Percentiles rank a stretch among this genome's conserved stretches.
Evolutionary conservation across 2,329 filamentous ascomycete genomes (phyloP).

Genomic region (Cryphonectria parasitica): DNA sequence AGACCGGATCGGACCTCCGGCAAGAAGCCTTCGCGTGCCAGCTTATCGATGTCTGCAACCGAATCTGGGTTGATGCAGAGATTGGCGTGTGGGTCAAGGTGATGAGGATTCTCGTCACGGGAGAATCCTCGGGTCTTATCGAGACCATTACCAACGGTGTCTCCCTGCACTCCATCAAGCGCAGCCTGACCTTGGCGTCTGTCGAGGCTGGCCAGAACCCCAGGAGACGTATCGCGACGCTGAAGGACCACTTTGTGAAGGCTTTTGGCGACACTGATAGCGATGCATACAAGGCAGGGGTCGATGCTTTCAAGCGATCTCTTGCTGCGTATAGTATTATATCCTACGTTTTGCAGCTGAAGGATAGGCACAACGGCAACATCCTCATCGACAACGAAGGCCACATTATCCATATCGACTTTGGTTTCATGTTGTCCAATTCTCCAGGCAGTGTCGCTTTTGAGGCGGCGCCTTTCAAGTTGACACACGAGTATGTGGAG

Average conservation of each 20-base stretch:
- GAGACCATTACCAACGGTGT: slow-evolving; percentile 90
- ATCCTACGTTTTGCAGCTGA: slow-evolving; percentile 81
- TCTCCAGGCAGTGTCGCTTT: slow-evolving; percentile 84
- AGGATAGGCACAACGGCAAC: slow-evolving; percentile 86
- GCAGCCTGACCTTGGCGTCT: slow-evolving; percentile 75
- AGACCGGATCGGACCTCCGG: slow-evolving; percentile 80
- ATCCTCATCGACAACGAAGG: slow-evolving; percentile 84
- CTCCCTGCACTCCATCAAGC: slow-evolving; percentile 83
- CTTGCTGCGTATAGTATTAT: slow-evolving; percentile 86
- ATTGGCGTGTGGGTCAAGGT: slow-evolving; percentile 86
- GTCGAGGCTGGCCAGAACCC: slow-evolving; percentile 75
- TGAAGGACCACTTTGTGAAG: slow-evolving; percentile 81
- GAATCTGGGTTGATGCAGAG: slow-evolving; percentile 76
- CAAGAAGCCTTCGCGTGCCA: slow-evolving; percentile 89
- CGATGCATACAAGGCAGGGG: slow-evolving; percentile 70
- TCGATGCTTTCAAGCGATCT: slow-evolving; percentile 80
- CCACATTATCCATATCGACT: slow-evolving; percentile 87
- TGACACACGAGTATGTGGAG: slow-evolving; percentile 82
- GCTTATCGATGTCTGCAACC: slow-evolving; percentile 78
- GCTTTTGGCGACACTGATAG: slow-evolving; percentile 74
- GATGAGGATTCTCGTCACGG: slow-evolving; percentile 85
- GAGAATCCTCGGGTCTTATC: slow-evolving; percentile 81
- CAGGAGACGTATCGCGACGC: slow-evolving; percentile 74
- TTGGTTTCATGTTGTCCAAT: slow-evolving; percentile 88
- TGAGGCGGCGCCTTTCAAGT: slow-evolving; percentile 84